Base-by-base conservation (phyloP, 805 yeast genomes). In the Wickerhamomyces sydowiorum region DNA sequence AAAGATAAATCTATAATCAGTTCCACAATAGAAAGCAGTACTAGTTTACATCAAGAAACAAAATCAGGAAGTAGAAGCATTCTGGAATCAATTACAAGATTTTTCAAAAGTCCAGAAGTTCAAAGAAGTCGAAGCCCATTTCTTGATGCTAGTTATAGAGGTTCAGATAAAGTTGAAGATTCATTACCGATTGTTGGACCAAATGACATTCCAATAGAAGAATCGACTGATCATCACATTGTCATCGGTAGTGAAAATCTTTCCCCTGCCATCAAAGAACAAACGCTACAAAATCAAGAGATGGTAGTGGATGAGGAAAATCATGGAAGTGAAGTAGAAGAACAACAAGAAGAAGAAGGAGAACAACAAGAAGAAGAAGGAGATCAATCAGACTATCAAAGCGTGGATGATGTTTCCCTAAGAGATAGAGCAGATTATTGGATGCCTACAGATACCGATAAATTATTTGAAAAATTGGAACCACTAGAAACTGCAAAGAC, bases 401-500 rank as follows among this genome's bases (percentile, higher is more conserved):
- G n/a, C 14, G 29, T 12, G 6, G n/a, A 27, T 27, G n/a, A 13
- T 13, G 29, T n/a, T n/a, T n/a, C n/a, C n/a, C n/a, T n/a, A n/a
- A n/a, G 29, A 12, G 29, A 27, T 27, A 17, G 18, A 7, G 7
- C 34, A 14, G 28, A 28, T 7, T 15, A 18, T 38, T 62, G 68
- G 70, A 19, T 15, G 0, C 55, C 61, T 1, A 57, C 65, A 13
- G 61, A 61, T 33, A 56, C 56, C 4, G 52, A 53, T 13, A 47
- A 46, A 23, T 53, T 65, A 8, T 52, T 57, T 32, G 47, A 48
- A 4, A 42, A 50, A 31, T 46, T 57, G 5, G 48, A 49, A 3
- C 70, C 67, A 19, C 41, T 69, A 15, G 47, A 56, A 23, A 61
- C 60, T 9, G 64, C 69, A 8, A 51, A 61, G 9, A 50, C 51